Conservation (phyloP, 2,329 filamentous ascomycete genomes). For the Colletotrichum falcatum region DNA sequence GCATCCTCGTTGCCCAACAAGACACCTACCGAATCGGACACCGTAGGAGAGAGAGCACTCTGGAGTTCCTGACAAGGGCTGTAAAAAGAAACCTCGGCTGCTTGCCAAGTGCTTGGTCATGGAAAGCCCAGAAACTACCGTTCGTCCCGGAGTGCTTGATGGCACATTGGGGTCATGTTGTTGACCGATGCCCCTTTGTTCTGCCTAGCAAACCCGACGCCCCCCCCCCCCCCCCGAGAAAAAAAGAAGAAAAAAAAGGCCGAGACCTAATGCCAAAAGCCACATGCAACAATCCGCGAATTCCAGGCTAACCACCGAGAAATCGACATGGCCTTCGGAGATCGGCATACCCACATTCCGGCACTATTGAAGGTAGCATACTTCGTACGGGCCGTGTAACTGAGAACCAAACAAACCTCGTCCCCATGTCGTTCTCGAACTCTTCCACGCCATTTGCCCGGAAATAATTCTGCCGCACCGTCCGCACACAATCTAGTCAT, state of each 20-base stretch:
- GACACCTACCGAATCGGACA: background rate
- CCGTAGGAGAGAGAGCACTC: too few species aligned
- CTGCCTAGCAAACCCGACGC: background rate
- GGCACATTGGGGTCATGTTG: background rate
- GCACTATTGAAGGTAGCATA: too few species aligned
- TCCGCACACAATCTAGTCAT: too few species aligned
- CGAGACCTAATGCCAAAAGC: background rate
- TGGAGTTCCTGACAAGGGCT: background rate
- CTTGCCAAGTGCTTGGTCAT: background rate
- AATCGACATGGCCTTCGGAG: background rate
- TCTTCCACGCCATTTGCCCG: background rate
- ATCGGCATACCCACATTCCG: background rate
- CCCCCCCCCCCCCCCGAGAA: too few species aligned
- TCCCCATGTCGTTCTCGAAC: background rate
- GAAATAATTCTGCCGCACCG: background rate
- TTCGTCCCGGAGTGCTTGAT: background rate
- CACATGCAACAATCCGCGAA: background rate
- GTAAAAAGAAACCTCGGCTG: background rate
- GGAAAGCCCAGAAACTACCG: background rate
- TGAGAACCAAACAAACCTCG: background rate
- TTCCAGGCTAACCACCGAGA: background rate
- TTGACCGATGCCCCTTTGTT: too few species aligned
- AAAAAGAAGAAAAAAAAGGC: too few species aligned
- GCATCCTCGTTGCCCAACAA: background rate
- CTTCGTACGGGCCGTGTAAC: background rate